A percentile compares a stretch with the other conserved stretches of the same genome.
These are phyloP conservation scores for Aspergillus cristatus DNA, from an alignment of 495 filamentous ascomycete genomes.

Conservation along the genomic window DNA sequence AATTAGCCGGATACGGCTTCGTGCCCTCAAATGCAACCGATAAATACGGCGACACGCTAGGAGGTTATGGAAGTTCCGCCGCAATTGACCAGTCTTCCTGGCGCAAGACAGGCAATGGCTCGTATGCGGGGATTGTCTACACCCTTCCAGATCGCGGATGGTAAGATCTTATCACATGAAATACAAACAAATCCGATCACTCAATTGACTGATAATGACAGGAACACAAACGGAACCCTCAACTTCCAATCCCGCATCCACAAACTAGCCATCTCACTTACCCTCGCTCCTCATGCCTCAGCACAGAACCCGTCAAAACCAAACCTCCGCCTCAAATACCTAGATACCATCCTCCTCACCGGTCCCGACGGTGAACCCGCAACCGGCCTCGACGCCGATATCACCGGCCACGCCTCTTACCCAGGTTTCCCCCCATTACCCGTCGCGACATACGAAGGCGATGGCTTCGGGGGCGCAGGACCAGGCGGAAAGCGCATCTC, in stretches of 20 bases:
- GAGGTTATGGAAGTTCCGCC: constrained; percentile 58
- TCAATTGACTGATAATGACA: constrained; percentile 11
- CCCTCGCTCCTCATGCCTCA: constrained; percentile 44
- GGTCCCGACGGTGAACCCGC: constrained; percentile 57
- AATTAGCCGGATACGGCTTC: constrained; percentile 63
- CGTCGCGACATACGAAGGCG: constrained; percentile 54
- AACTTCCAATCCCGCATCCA: constrained; percentile 70
- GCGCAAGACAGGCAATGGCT: constrained; percentile 44
- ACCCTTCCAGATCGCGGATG: constrained; percentile 67
- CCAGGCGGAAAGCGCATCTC: constrained; percentile 53
- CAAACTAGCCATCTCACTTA: constrained; percentile 54
- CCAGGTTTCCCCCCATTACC: constrained; percentile 58
- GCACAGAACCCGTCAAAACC: constrained; percentile 46
- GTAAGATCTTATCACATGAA: constrained; percentile 28
- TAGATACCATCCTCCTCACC: constrained; percentile 57
- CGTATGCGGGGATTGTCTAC: constrained; percentile 57
- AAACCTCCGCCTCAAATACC: constrained; percentile 58
- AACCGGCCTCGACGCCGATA: constrained; percentile 65
- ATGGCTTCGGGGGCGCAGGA: constrained; percentile 61
- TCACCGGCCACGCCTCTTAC: constrained; percentile 41
- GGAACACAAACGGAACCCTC: constrained; percentile 65
- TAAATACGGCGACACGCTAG: constrained; percentile 66
- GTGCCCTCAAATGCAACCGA: constrained; percentile 52
- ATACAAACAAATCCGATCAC: too few relatives aligned
- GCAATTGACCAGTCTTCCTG: constrained; percentile 54